Evolutionary conservation across 306 rosid species (phyloP), one percentile per base, ranked within the genome.

Genomic region (Begonia loranthoides): DNA sequence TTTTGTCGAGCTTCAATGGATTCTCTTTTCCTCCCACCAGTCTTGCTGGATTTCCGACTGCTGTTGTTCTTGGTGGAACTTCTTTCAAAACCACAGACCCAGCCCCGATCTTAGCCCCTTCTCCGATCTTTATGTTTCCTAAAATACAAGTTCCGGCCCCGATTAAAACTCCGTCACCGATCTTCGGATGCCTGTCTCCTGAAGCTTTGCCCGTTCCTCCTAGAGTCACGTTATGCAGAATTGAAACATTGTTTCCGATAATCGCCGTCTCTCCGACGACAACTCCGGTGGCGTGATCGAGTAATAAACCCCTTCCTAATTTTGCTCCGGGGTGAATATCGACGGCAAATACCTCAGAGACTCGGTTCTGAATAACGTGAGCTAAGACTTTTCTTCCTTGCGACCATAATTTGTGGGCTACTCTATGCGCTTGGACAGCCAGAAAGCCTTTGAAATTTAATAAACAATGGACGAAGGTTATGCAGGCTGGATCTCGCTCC

Each of bases 211-310:
- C 95, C 12, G 87, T 90, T n/a, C 99, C 99, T 47, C 99, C 99
- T 56, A 90, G 62, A 0, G 99, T 90, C 50, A 90, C 99, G 62
- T 78, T 63, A 21, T 90, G 99, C 70, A 90, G 48, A 55, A 90
- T 85, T 6, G 97, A 80, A n/a, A 90, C 99, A 63, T 86, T 51
- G 54, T 78, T 77, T 4, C 99, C 99, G 39, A 90, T 83, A 70
- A 83, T 86, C 17, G 94, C 97, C 1, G 95, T 90, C 60, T 85
- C 97, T 1, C 97, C 95, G 2, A 90, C 85, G 46, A 90, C 95
- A 0, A 90, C 59, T 5, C 97, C 97, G 9, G 95, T 85, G 3
- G 97, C 95, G 21, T 90, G 97, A 53, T 90, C 97, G 2, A 90
- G 70, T 68, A 90, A 68, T 3, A 85, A 62, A 46, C 94, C 95